Evolutionary conservation across 169 alveolate genomes (phyloP).

Genomic region (Plasmodium chabaudi): DNA sequence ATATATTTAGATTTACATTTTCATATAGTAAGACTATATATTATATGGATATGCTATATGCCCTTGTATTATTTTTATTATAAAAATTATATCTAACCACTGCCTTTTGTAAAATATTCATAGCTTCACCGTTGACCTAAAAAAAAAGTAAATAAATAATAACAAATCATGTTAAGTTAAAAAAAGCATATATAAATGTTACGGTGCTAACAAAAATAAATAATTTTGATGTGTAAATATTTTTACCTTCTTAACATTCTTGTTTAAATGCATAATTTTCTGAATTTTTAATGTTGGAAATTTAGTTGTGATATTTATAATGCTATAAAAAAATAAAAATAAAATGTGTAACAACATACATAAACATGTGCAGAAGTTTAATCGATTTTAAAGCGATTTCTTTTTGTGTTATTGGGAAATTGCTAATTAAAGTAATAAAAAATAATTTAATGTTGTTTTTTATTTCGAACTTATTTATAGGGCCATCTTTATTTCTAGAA

Average conservation of each 20-base stretch:
- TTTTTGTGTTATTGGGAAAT: too few species aligned
- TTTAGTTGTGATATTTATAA: conserved; percentile 19
- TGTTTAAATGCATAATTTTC: conserved; percentile 63
- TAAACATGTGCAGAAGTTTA: too few species aligned
- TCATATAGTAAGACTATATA: background rate
- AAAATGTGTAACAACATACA: too few species aligned
- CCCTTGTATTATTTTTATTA: background rate
- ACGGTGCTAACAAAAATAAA: background rate
- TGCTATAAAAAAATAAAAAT: conserved; percentile 5
- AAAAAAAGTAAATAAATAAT: background rate
- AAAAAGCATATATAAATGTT: too few species aligned
- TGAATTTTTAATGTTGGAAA: conserved; percentile 55
- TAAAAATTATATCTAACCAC: conserved; percentile 26
- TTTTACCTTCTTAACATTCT: conserved; percentile 34
- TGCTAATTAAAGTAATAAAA: background rate
- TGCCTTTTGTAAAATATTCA: conserved; percentile 44
- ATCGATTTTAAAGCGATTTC: too few species aligned
- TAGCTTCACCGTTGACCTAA: conserved; percentile 61
- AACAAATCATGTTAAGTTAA: background rate
- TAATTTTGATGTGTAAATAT: background rate
- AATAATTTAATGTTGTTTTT: background rate
- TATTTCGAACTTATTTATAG: conserved; percentile 19
- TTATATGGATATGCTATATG: background rate
- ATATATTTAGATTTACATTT: background rate
- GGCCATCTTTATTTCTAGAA: conserved; percentile 1